Evolutionary conservation across 305 asterid species (phyloP).

Genomic region (Fraxinus dipetala): DNA sequence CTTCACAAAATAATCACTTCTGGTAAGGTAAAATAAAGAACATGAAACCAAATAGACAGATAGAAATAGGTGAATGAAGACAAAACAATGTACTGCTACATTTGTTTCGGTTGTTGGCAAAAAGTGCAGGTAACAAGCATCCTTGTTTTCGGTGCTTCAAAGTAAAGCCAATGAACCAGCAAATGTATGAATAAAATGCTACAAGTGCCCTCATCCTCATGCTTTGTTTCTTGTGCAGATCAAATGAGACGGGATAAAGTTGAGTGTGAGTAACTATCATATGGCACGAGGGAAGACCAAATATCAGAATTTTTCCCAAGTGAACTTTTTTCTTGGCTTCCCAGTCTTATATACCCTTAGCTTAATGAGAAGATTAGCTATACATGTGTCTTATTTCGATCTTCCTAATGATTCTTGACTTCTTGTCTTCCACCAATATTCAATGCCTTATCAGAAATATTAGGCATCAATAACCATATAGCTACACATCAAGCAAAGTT

Average conservation of each 20-base stretch:
- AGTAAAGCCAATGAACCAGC: slow-evolving; percentile 10
- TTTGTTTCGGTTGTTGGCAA: background rate
- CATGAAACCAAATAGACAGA: background rate
- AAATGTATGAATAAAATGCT: slow-evolving; percentile 5
- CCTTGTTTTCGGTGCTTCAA: background rate
- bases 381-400: background rate
- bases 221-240: background rate
- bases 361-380: background rate
- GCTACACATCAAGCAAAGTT: background rate
- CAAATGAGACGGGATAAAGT: slow-evolving; percentile 26
- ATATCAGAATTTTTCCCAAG: background rate
- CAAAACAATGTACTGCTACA: background rate
- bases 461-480: background rate
- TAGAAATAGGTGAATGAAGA: background rate
- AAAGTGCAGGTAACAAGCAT: background rate
- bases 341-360: slow-evolving; percentile 41
- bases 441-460: background rate
- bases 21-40: background rate
- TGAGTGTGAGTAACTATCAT: slow-evolving; percentile 3
- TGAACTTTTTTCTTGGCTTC: slow-evolving; percentile 33
- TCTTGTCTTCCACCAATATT: background rate
- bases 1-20: background rate
- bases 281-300: background rate
- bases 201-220: background rate
- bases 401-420: background rate